Evolutionary conservation across 768 basidiomycete genomes (phyloP), one percentile per base, ranked within the genome.

Genomic region (Sarcomyxa edulis): DNA sequence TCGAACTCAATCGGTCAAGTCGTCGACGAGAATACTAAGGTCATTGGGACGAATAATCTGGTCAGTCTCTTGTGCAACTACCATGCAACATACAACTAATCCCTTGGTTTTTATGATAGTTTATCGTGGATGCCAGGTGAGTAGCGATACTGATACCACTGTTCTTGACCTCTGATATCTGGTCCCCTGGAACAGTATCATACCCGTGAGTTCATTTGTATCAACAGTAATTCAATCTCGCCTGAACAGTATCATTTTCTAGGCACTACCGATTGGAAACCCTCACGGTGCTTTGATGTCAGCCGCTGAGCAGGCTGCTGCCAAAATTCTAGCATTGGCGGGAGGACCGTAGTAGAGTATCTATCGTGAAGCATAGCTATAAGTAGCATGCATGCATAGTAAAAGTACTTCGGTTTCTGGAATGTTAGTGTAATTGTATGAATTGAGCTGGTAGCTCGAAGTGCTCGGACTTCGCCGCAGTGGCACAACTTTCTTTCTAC

Each of bases 221-320:
- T n/a, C n/a, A n/a, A n/a, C n/a, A n/a, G n/a, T n/a, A n/a, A n/a
- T n/a, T n/a, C n/a, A n/a, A n/a, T n/a, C 24, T n/a, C n/a, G n/a
- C n/a, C n/a, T n/a, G n/a, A n/a, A n/a, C 34, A 36, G 30, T 24
- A 18, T 33, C 21, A 9, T 16, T 43, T 42, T 28, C 15, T 40
- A 68, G 65, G 63, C 76, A 33, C 74, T 79, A 50, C 76, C 78
- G 4, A 68, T 69, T 45, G 74, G 76, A 22, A 79, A 80, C 49
- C 77, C 78, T 2, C 74, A 74, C 39, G 76, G 71, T 11, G 52
- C 60, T 35, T 55, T 80, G 42, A 76, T 80, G 75, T 66, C 72
- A 0, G 66, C 65, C 30, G 74, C 76, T 2, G 78, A 80, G 51
- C 75, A 78, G 48, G 78, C 67, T 11, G 71, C 68, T 2, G 63